Percentiles rank a stretch among this genome's conserved stretches.
Conservation (phyloP, 2,329 filamentous ascomycete species). For the Fusarium tjaetaba region DNA sequence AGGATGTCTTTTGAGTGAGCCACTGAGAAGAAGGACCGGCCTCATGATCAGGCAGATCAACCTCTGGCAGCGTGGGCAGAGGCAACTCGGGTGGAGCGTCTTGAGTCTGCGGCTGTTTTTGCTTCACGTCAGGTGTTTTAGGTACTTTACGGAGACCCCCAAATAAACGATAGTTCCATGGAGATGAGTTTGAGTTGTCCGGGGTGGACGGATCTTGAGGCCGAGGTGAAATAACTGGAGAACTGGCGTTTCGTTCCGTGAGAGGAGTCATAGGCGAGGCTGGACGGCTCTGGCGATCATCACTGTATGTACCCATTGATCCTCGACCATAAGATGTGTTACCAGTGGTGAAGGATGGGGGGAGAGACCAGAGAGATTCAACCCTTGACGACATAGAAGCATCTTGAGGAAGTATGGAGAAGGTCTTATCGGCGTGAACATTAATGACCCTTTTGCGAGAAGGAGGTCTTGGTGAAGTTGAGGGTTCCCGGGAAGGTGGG, state of each 20-base stretch:
- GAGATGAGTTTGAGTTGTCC: conserved; percentile 46
- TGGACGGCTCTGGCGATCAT: conserved; percentile 58
- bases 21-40: conserved; percentile 31
- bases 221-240: conserved; percentile 31
- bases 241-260: conserved; percentile 50
- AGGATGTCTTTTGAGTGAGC: conserved; percentile 37
- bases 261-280: conserved; percentile 61
- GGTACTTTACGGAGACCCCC: conserved; percentile 65
- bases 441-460: conserved; percentile 55
- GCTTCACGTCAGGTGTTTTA: conserved; percentile 52
- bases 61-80: conserved; percentile 47
- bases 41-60: conserved; percentile 30
- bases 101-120: conserved; percentile 48
- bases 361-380: conserved; percentile 52
- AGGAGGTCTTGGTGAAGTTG: conserved; percentile 43
- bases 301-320: conserved; percentile 59
- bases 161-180: conserved; percentile 65
- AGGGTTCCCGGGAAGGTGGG: conserved; percentile 32
- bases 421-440: conserved; percentile 67
- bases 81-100: conserved; percentile 40
- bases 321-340: conserved; percentile 59
- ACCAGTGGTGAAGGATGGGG: conserved; percentile 57
- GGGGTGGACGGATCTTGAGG: conserved; percentile 27
- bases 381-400: conserved; percentile 43
- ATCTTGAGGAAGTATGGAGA: conserved; percentile 59